A percentile compares a stretch with the other conserved stretches of the same genome.
phyloP scores from a whole-genome alignment of 352 stramenopile species.

The Phytophthora ramorum region DNA sequence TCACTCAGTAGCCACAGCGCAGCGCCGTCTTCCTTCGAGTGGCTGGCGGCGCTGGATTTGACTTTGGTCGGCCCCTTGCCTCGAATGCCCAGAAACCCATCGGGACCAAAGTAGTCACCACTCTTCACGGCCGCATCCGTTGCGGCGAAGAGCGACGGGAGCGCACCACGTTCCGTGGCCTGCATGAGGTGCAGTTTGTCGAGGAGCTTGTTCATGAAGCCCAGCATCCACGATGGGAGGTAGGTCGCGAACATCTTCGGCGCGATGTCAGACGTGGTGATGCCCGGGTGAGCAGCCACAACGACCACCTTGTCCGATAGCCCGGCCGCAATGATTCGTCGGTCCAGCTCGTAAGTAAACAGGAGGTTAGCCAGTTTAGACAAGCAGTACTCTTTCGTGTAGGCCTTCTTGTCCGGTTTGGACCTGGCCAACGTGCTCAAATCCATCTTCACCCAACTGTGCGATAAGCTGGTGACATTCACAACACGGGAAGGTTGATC shows the following conservation, averaged over 20 bases:
- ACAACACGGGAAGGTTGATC: constrained; percentile 38
- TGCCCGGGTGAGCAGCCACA: constrained; percentile 43
- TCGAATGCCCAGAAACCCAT: constrained; percentile 39
- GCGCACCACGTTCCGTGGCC: constrained; percentile 29
- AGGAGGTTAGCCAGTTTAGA: constrained; percentile 58
- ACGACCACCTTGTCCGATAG: constrained; percentile 35
- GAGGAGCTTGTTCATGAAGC: constrained; percentile 37
- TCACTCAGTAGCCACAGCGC: constrained; percentile 49
- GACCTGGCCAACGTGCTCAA: constrained; percentile 38
- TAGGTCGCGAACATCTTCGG: constrained; percentile 33
- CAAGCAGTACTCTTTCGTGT: constrained; percentile 54
- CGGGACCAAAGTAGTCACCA: constrained; percentile 35
- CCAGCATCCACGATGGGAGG: constrained; percentile 32
- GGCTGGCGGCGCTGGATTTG: constrained; percentile 36
- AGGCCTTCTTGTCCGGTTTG: constrained; percentile 34
- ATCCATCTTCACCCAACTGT: constrained; percentile 39
- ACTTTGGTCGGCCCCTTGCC: constrained; percentile 36
- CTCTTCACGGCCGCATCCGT: constrained; percentile 29
- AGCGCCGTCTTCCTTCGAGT: constrained; percentile 33
- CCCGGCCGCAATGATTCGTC: constrained; percentile 34
- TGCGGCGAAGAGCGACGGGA: constrained; percentile 43
- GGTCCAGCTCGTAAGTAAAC: constrained; percentile 55
- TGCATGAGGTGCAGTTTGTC: constrained; percentile 46
- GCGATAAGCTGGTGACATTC: constrained; percentile 45
- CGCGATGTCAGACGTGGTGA: constrained; percentile 37